Base-by-base conservation (phyloP, 116 monocot species). In the Phalaenopsis hybrid region DNA sequence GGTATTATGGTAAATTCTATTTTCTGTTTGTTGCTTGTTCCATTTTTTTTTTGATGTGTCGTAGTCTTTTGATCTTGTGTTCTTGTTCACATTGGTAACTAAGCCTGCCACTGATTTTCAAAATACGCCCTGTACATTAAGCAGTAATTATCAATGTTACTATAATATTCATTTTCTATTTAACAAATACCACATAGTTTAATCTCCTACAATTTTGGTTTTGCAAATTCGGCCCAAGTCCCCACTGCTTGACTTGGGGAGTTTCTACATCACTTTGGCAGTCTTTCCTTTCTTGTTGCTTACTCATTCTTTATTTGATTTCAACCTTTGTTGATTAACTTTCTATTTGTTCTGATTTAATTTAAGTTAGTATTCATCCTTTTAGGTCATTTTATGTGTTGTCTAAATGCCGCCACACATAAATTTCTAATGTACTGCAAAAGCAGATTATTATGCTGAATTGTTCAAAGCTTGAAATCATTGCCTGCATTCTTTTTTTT, bases 1-100 rank as follows among this genome's bases (percentile, higher is more conserved):
- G 91, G 88, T 77, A 90, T 94, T 82, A 86, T 75, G 78, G 94
- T 92, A 90, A 69, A 15, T 9, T 23, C 78, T 74, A 55, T 48
- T 48, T 73, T 75, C 78, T 58, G 79, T 80, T 79, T 75, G 79
- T 79, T 80, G 44, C 21, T 9, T 20, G 20, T 59, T 37, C 43
- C 13, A 7, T 61, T 2, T 80, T 18, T 58, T 48, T 48, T 48
- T 48, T 48, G 8, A 61, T 33, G 65, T 12, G 9, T 31, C 31
- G 12, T 31, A 33, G 4, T 8, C 69, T 20, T 59, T 59, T 59
- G 17, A n/a, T 59, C 59, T 20, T 48, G 48, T 48, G 48, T 59
- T 3, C 59, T 59, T 59, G 59, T 59, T 59, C 17, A 59, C n/a
- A 18, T 59, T 59, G 13, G 5, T 59, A 59, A 17, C 18, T 18